Percentiles rank a stretch among this genome's conserved stretches.
phyloP scores from a whole-genome alignment of 345 rosid species.

The Cardamine resedifolia region DNA sequence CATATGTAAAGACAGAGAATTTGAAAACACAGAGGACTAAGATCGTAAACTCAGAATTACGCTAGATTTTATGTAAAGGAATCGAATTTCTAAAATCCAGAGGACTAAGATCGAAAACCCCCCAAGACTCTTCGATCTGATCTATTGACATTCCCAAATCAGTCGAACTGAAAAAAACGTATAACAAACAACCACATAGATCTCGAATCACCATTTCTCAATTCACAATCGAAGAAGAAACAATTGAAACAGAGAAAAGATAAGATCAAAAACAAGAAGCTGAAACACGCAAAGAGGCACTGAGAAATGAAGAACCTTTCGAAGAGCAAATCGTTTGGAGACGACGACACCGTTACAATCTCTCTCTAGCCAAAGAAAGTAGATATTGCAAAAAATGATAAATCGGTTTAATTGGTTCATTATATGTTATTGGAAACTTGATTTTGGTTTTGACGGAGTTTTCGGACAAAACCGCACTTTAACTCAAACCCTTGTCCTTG shows the following conservation, averaged over 20 bases:
- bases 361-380: constrained; percentile 30
- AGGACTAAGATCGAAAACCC: constrained; percentile 25
- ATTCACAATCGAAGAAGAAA: constrained; percentile 10
- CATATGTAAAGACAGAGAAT: neutral
- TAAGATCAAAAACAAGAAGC: neutral
- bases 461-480: constrained; percentile 21
- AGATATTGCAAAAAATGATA: constrained; percentile 12
- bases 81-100: constrained; percentile 2
- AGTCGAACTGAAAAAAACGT: neutral
- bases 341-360: constrained; percentile 39
- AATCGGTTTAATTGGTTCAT: constrained; percentile 20
- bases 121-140: constrained; percentile 14
- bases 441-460: neutral
- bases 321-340: constrained; percentile 26
- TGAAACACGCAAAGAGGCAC: neutral
- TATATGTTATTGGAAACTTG: neutral
- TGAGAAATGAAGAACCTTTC: constrained; percentile 31
- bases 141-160: constrained; percentile 3
- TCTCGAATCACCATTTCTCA: constrained; percentile 23
- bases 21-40: neutral
- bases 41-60: constrained; percentile 4
- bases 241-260: neutral
- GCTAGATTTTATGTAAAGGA: neutral
- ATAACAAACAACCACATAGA: neutral
- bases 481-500: neutral